Conservation (phyloP, 176 grass and related monocot genomes). For the Puccinellia tenuiflora region DNA sequence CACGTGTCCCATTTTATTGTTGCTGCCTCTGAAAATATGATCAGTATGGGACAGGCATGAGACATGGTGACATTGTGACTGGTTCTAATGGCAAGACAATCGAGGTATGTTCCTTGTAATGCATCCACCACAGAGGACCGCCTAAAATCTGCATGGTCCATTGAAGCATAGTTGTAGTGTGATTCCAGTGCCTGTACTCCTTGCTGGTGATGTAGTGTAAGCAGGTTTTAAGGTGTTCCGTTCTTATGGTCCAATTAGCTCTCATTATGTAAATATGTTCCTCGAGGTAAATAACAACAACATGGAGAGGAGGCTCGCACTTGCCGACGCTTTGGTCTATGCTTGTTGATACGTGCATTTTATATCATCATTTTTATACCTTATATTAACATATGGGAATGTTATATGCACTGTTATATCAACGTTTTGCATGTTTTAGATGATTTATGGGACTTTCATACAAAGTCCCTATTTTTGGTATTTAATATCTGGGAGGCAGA, state of each 20-base stretch:
- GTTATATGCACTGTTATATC: too few relatives aligned
- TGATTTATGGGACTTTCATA: too few relatives aligned
- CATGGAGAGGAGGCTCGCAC: conserved; percentile 92
- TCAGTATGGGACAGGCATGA: conserved; percentile 98
- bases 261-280: background rate
- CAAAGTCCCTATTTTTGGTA: too few relatives aligned
- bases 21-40: conserved; percentile 99
- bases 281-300: conserved; percentile 94
- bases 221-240: background rate
- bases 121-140: background rate
- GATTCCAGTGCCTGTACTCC: background rate
- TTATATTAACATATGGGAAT: too few relatives aligned
- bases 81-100: conserved; percentile 98
- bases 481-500: too few relatives aligned
- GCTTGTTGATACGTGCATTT: too few relatives aligned
- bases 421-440: too few relatives aligned
- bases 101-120: conserved; percentile 43
- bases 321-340: conserved; percentile 92
- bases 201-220: background rate
- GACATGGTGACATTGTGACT: conserved; percentile 94
- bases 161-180: background rate
- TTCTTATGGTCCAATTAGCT: background rate
- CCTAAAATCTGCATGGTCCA: background rate
- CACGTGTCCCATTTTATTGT: conserved; percentile 93
- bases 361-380: too few relatives aligned